Evolutionary conservation across 2,329 filamentous ascomycete species (phyloP), one percentile per base, ranked within the genome.

Genomic region (Microcyclospora tardicrescens): DNA sequence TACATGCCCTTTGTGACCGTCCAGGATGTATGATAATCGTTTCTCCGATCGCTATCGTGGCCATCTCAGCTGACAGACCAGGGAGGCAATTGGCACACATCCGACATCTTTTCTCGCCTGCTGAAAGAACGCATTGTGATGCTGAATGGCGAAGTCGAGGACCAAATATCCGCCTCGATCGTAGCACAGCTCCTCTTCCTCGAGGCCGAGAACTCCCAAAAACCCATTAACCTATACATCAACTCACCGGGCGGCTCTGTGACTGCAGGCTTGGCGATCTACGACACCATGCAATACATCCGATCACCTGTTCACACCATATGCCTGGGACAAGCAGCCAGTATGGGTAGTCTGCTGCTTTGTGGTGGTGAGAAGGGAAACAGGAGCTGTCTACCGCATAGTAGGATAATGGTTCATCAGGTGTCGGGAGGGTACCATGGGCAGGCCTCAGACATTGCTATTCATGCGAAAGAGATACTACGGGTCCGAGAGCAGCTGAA

Each of bases 241-340:
- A 94, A 98, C 66, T 93, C 84, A 0, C 89, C 89, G 0, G 91
- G 91, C 36, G 91, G 91, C 40, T 89, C 83, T 32, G 87, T 98
- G 31, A 89, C 82, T 44, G 89, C 91, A 1, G 69, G 69, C 2
- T 67, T 80, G 43, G 87, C 91, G 16, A 96, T 98, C 55, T 98
- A 98, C 70, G 91, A 98, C 60, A 98, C 91, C 10, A 96, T 98
- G 89, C 79, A 81, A 51, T 98, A 98, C 62, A 96, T 98, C 58
- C 79, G 81, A 43, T 84, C 84, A 2, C 85, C 89, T 1, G 86
- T 98, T 0, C 89, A 82, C 33, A 98, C 91, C 0, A 91, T 98
- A 24, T 96, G 91, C 56, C 75, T 98, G 33, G 91, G 91, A 6
- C 84, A 93, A 54, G 91, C 93, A 0, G 89, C 91, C 1, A 91